Evolutionary conservation across 768 basidiomycete species (phyloP).

Genomic region (Royoungia palumana): DNA sequence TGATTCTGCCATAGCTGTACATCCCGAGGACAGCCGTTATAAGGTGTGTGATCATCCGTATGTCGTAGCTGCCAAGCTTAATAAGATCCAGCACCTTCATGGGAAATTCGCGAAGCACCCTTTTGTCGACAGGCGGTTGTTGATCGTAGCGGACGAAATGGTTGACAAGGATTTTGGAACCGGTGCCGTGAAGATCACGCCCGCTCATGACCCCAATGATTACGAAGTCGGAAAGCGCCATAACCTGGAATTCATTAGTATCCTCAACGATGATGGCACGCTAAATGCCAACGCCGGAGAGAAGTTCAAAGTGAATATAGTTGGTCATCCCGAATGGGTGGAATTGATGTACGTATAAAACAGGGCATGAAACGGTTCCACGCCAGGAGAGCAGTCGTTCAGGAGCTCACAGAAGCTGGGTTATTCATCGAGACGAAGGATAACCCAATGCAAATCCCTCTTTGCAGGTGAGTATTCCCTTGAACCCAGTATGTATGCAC

Average conservation of each 20-base stretch:
- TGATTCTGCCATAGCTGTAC: constrained; percentile 95
- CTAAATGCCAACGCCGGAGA: constrained; percentile 86
- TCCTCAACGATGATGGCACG: constrained; percentile 95
- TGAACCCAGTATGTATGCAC: not conserved
- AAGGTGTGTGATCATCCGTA: constrained; percentile 49
- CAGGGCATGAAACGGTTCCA: constrained; percentile 99
- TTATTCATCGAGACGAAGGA: constrained; percentile 89
- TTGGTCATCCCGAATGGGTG: not conserved
- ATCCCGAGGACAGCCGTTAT: constrained; percentile 90
- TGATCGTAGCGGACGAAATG: constrained; percentile 83
- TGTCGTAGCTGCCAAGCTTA: not conserved
- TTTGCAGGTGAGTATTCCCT: constrained; percentile 61
- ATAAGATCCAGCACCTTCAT: constrained; percentile 68
- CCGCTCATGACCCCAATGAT: constrained; percentile 96
- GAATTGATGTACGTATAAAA: not conserved
- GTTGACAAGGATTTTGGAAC: constrained; percentile 97
- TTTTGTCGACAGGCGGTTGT: constrained; percentile 81
- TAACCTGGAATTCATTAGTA: constrained; percentile 87
- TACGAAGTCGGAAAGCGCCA: constrained; percentile 91
- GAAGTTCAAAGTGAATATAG: constrained; percentile 56
- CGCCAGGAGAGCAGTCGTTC: constrained; percentile 77
- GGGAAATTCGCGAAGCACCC: constrained; percentile 91
- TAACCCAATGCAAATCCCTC: constrained; percentile 95
- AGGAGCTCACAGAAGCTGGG: constrained; percentile 79
- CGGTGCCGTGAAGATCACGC: constrained; percentile 98